Conservation (phyloP, 2,329 filamentous ascomycete species). For the Pyricularia sp. region DNA sequence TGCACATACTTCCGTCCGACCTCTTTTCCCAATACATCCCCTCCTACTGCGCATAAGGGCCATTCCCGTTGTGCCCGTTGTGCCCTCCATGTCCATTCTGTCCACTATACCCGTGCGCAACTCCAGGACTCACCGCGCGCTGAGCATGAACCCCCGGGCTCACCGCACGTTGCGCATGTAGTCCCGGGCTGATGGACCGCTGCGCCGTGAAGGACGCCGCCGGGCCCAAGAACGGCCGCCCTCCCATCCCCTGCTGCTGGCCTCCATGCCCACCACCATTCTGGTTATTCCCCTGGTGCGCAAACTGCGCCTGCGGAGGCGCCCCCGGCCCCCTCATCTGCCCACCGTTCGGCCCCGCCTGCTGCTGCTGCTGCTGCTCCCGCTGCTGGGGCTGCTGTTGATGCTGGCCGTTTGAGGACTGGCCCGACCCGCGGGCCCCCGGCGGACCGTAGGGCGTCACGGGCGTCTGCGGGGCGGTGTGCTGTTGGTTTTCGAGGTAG, state of each 20-base stretch:
- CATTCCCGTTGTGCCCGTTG: background rate
- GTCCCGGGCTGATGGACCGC: background rate
- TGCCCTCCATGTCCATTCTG: background rate
- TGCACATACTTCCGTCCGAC: background rate
- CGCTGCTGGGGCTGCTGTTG: too few species aligned
- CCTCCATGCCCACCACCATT: background rate
- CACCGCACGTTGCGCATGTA: background rate
- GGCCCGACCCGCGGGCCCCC: background rate
- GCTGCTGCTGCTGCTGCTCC: background rate
- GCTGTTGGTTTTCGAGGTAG: constrained; percentile 1
- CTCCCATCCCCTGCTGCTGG: background rate
- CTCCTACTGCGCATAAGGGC: background rate
- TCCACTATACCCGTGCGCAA: background rate
- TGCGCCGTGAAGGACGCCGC: background rate
- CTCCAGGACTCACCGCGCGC: background rate
- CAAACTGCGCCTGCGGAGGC: background rate
- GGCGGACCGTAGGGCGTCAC: background rate
- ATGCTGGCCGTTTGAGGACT: background rate
- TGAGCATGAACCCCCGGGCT: background rate
- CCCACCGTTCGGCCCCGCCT: background rate
- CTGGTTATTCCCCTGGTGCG: background rate
- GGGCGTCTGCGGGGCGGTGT: background rate
- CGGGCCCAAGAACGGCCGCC: background rate
- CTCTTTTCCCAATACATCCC: background rate
- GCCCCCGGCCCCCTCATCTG: background rate